Conservation (phyloP, 768 basidiomycete species). For the Leccinum incarnatum region DNA sequence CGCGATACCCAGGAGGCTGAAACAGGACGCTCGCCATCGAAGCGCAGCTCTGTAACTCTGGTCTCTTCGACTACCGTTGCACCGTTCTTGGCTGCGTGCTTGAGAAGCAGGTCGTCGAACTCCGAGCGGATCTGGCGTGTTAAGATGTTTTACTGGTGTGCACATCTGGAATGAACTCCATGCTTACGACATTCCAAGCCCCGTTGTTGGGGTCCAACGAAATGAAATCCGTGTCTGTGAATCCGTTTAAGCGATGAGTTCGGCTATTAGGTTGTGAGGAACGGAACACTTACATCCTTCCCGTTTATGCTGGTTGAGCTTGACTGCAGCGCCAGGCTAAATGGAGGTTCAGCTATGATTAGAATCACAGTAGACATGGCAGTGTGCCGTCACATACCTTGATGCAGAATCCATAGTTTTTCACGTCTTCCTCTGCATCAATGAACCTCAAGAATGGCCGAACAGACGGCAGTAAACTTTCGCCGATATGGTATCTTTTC, state of each 20-base stretch:
- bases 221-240: constrained; percentile 9
- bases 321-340: constrained; percentile 8
- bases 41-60: constrained; percentile 5
- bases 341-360: not conserved
- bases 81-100: not conserved
- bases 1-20: constrained; percentile 5
- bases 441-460: constrained; percentile 10
- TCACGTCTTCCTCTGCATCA: constrained; percentile 6
- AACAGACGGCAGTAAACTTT: constrained; percentile 9
- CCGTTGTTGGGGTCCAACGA: constrained; percentile 6
- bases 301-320: constrained; percentile 10
- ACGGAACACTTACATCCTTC: constrained; percentile 5
- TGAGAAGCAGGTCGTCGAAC: constrained; percentile 8
- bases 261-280: not conserved
- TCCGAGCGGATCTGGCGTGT: constrained; percentile 4
- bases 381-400: constrained; percentile 2
- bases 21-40: constrained; percentile 2
- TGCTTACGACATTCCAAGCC: constrained; percentile 8
- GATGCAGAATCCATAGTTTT: constrained; percentile 6
- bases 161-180: not conserved
- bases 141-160: not conserved
- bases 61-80: constrained; percentile 2
- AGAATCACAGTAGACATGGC: not conserved
- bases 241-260: not conserved
- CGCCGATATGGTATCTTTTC: constrained; percentile 17